A percentile compares a stretch with the other conserved stretches of the same genome.
These are phyloP conservation scores for Colletotrichum neosansevieriae DNA, from an alignment of 2,329 filamentous ascomycete species.

Conservation along the genomic window DNA sequence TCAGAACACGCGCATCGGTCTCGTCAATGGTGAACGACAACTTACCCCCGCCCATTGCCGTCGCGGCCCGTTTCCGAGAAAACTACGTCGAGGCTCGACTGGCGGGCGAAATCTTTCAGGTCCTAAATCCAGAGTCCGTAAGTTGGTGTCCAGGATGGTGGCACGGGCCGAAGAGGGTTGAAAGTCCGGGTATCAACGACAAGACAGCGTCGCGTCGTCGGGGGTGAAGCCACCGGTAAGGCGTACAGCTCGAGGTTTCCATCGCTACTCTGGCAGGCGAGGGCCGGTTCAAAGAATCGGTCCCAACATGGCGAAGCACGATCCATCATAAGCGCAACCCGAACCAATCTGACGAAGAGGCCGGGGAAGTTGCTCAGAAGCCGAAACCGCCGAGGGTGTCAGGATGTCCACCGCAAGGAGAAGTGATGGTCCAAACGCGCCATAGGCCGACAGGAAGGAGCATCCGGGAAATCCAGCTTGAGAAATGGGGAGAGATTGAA, in stretches of 20 bases:
- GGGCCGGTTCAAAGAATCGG: conserved; percentile 39
- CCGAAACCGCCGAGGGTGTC: conserved; percentile 19
- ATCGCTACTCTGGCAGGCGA: conserved; percentile 27
- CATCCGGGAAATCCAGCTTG: conserved; percentile 58
- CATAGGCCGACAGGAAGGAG: conserved; percentile 40
- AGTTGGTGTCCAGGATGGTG: conserved; percentile 64
- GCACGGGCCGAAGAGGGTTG: conserved; percentile 34
- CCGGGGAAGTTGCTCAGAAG: conserved; percentile 1
- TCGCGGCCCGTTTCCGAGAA: conserved; percentile 97
- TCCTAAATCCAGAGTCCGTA: conserved; percentile 92
- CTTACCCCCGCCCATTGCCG: conserved; percentile 91
- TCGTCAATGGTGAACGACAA: conserved; percentile 40
- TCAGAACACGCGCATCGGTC: not conserved
- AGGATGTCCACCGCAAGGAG: conserved; percentile 23
- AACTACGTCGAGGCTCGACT: conserved; percentile 96
- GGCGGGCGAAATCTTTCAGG: conserved; percentile 98
- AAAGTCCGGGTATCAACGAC: conserved; percentile 26
- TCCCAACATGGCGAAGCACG: conserved; percentile 30
- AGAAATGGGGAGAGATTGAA: conserved; percentile 72
- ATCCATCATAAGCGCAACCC: conserved; percentile 34
- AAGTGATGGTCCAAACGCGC: conserved; percentile 23
- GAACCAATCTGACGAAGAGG: conserved; percentile 9
- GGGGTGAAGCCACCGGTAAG: conserved; percentile 2
- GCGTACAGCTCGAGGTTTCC: conserved; percentile 38
- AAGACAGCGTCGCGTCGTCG: conserved; percentile 17